These are phyloP conservation scores for Rubia yunnanensis DNA, from an alignment of 257 asterid genomes.

Conservation along the genomic window DNA sequence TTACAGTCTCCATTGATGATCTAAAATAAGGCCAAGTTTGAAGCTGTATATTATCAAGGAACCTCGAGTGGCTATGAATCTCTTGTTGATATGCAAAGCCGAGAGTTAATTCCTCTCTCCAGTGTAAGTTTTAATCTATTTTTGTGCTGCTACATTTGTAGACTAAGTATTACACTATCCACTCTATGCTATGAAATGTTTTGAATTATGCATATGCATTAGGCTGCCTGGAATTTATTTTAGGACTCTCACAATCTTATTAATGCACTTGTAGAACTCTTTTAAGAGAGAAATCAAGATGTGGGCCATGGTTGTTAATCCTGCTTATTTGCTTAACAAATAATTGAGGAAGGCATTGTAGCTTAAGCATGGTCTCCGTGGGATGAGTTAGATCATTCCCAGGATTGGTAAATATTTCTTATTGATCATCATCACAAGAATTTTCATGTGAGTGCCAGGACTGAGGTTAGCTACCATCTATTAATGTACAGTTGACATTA, in stretches of 20 bases:
- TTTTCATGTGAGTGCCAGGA: not conserved
- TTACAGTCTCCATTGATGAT: conserved; percentile 33
- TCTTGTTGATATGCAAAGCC: conserved; percentile 21
- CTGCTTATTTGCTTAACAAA: conserved; percentile 50
- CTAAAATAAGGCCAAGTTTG: conserved; percentile 23
- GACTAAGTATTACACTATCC: not conserved
- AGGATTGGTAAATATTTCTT: conserved; percentile 45
- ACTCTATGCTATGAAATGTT: not conserved
- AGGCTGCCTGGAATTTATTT: not conserved
- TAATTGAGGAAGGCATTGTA: conserved; percentile 66
- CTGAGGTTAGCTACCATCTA: too few relatives aligned
- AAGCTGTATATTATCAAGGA: conserved; percentile 20
- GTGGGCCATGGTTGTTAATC: conserved; percentile 70
- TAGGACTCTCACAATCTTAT: not conserved
- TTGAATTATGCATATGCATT: not conserved
- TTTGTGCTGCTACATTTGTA: not conserved
- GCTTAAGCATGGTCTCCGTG: conserved; percentile 67
- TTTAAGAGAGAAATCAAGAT: conserved; percentile 26
- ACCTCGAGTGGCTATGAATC: conserved; percentile 14
- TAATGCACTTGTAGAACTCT: conserved; percentile 28
- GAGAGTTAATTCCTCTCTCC: conserved; percentile 13
- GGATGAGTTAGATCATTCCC: conserved; percentile 61
- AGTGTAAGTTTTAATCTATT: conserved; percentile 28
- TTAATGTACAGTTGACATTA: too few relatives aligned
- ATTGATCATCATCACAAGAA: not conserved